phyloP scores from a whole-genome alignment of 306 rosid genomes.

The Rubus parviflorus region DNA sequence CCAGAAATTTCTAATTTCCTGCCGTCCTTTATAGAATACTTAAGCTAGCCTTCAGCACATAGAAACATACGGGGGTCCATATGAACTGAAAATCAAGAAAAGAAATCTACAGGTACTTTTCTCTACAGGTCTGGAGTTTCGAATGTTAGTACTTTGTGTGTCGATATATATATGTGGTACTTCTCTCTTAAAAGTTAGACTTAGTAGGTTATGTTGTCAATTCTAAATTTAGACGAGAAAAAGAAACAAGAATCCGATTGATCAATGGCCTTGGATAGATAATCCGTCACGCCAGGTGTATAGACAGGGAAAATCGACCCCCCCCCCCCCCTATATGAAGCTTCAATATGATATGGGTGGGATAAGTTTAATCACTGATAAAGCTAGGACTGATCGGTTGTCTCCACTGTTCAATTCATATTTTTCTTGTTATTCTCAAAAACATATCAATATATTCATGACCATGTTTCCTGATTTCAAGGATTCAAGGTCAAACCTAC shows the following conservation, averaged over 20 bases:
- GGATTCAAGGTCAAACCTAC: background rate
- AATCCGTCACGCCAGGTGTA: background rate
- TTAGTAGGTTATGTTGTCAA: background rate
- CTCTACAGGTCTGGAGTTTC: background rate
- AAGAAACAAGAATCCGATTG: background rate
- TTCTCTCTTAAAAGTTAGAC: background rate
- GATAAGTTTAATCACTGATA: background rate
- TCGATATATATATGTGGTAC: no score
- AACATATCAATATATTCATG: background rate
- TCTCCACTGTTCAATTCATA: background rate
- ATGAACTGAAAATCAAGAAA: background rate
- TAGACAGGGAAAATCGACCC: no score
- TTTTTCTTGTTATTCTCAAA: background rate
- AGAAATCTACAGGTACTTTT: background rate
- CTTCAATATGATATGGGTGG: no score
- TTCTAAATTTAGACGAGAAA: background rate
- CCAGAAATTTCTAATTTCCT: background rate
- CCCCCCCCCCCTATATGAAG: no score
- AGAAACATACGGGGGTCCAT: background rate
- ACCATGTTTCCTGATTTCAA: background rate
- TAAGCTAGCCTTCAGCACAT: background rate
- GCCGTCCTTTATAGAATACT: background rate
- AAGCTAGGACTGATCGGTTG: background rate
- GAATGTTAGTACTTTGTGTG: no score
- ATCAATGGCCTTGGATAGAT: background rate